Evolutionary conservation across 2,329 filamentous ascomycete species (phyloP).

Genomic region (Mycocentrospora acerina): DNA sequence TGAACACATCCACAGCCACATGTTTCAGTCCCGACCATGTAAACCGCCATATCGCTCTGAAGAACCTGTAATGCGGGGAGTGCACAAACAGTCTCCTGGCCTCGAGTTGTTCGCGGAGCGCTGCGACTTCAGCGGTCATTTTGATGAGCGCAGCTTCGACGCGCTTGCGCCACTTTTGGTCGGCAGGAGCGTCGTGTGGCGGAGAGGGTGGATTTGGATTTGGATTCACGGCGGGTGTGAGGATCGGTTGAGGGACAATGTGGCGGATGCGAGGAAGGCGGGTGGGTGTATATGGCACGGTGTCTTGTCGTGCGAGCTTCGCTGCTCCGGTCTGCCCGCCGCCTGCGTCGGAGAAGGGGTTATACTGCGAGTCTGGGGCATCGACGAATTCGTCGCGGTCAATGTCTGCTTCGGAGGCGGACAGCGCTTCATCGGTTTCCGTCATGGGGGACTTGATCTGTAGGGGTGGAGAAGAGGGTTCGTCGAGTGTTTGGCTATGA

Average conservation of each 20-base stretch:
- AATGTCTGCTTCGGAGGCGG: slow-evolving; percentile 37
- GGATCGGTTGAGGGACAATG: slow-evolving; percentile 21
- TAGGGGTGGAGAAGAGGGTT: too few species aligned
- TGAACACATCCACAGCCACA: slow-evolving; percentile 67
- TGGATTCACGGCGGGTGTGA: slow-evolving; percentile 4
- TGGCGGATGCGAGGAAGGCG: slow-evolving; percentile 17
- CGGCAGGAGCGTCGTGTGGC: slow-evolving; percentile 25
- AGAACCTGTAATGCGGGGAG: slow-evolving; percentile 61
- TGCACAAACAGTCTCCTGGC: slow-evolving; percentile 70
- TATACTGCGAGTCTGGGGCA: slow-evolving; percentile 49
- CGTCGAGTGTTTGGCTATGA: slow-evolving; percentile 44
- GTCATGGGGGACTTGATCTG: slow-evolving; percentile 81
- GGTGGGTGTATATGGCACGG: slow-evolving; percentile 15
- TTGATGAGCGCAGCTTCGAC: slow-evolving; percentile 85
- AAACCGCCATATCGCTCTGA: slow-evolving; percentile 52
- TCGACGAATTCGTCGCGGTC: slow-evolving; percentile 50
- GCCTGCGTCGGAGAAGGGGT: slow-evolving; percentile 11
- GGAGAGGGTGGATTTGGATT: neutral
- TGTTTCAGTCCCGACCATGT: slow-evolving; percentile 77
- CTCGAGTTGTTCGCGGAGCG: slow-evolving; percentile 86
- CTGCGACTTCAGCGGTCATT: slow-evolving; percentile 89
- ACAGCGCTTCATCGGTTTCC: slow-evolving; percentile 62
- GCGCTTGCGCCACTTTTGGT: slow-evolving; percentile 72
- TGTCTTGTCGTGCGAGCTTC: slow-evolving; percentile 16
- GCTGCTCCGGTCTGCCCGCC: slow-evolving; percentile 7